Conservation (phyloP, 352 stramenopile genomes). For the Pythium apleroticum region DNA sequence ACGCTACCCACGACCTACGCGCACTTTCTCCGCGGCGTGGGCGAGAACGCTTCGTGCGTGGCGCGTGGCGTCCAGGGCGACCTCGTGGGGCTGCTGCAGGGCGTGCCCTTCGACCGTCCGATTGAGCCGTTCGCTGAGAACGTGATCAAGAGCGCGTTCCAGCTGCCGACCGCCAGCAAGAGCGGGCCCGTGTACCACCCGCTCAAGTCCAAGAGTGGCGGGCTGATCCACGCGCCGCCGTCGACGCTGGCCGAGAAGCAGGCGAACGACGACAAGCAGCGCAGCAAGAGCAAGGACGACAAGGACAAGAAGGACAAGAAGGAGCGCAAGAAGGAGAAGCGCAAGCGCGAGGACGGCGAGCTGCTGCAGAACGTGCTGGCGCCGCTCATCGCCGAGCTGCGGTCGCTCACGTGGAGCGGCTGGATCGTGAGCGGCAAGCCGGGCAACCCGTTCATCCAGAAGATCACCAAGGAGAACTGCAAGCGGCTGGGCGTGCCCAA, state of each 20-base stretch:
- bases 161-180: constrained; percentile 64
- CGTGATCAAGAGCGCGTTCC: constrained; percentile 67
- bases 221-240: constrained; percentile 68
- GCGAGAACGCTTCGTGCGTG: constrained; percentile 38
- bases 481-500: constrained; percentile 78
- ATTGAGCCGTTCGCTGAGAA: constrained; percentile 75
- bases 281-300: constrained; percentile 57
- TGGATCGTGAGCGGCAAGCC: constrained; percentile 77
- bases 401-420: constrained; percentile 63
- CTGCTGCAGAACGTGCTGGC: constrained; percentile 76
- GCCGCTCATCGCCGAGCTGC: constrained; percentile 62
- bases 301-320: constrained; percentile 83
- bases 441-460: constrained; percentile 79
- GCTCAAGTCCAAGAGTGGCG: constrained; percentile 36
- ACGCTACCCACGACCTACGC: constrained; percentile 68
- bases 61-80: constrained; percentile 44
- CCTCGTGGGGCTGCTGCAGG: constrained; percentile 58
- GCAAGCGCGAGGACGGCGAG: constrained; percentile 67
- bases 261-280: constrained; percentile 47
- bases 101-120: constrained; percentile 75
- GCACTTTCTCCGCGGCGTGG: constrained; percentile 69
- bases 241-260: constrained; percentile 37
- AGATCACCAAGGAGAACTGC: constrained; percentile 87
- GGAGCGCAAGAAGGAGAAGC: constrained; percentile 83
- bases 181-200: constrained; percentile 51